A percentile compares a stretch with the other conserved stretches of the same genome.
These are phyloP conservation scores for Plantago ovata DNA, from an alignment of 257 asterid species.

Conservation along the genomic window DNA sequence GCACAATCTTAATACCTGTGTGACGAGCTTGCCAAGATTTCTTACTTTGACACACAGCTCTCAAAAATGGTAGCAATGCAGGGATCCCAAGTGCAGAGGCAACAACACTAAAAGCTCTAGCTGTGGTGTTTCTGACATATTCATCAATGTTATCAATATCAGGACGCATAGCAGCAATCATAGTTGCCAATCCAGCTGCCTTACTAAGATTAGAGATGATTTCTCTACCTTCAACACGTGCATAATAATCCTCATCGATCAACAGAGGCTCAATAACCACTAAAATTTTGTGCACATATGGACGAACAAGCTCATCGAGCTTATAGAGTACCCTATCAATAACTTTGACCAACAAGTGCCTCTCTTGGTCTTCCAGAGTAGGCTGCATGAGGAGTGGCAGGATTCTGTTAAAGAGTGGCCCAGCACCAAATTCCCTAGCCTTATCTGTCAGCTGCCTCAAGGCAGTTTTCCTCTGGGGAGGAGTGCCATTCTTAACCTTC, in stretches of 20 bases:
- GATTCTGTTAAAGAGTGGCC: conserved; percentile 83
- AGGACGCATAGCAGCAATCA: conserved; percentile 99
- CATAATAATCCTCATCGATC: conserved; percentile 94
- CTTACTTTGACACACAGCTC: conserved; percentile 95
- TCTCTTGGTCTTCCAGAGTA: conserved; percentile 86
- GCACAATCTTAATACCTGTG: conserved; percentile 94
- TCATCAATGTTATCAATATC: conserved; percentile 94
- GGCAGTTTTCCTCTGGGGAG: conserved; percentile 94
- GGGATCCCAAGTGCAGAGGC: conserved; percentile 97
- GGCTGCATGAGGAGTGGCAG: conserved; percentile 95
- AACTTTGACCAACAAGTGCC: conserved; percentile 83
- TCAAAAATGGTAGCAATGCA: conserved; percentile 74
- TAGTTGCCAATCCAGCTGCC: conserved; percentile 95
- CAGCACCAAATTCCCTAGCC: conserved; percentile 93
- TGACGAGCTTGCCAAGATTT: conserved; percentile 99
- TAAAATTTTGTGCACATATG: conserved; percentile 86
- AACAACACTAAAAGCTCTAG: conserved; percentile 92
- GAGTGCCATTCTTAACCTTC: conserved; percentile 92
- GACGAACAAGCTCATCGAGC: conserved; percentile 91
- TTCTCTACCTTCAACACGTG: conserved; percentile 94
- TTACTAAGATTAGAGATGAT: conserved; percentile 93
- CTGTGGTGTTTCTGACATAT: conserved; percentile 88
- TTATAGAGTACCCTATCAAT: conserved; percentile 87
- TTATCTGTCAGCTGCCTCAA: conserved; percentile 88
- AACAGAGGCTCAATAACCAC: conserved; percentile 91